These are phyloP conservation scores for Mortierella sp. DNA, from an alignment of 371 early-diverging fungal genomes.

Conservation along the genomic window DNA sequence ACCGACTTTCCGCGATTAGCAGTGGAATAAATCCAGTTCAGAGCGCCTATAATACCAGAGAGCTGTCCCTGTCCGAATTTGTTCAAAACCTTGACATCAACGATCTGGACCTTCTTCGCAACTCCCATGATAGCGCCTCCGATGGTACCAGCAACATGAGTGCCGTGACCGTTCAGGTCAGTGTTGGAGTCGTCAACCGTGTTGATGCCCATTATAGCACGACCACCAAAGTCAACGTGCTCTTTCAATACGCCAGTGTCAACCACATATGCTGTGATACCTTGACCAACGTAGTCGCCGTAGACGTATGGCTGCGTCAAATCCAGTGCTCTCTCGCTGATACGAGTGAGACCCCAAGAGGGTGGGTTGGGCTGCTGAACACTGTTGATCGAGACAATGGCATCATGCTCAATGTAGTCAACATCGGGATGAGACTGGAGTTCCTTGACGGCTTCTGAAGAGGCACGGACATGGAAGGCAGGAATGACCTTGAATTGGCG, in stretches of 20 bases:
- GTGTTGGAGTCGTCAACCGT: constrained; percentile 47
- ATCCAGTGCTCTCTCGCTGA: too few relatives aligned
- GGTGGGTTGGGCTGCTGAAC: too few relatives aligned
- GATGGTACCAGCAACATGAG: neutral
- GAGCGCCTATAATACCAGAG: neutral
- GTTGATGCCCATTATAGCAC: constrained; percentile 68
- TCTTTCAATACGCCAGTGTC: constrained; percentile 57
- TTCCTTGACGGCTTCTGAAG: too few relatives aligned
- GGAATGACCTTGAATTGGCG: too few relatives aligned
- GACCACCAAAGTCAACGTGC: constrained; percentile 65
- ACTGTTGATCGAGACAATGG: too few relatives aligned
- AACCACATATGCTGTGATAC: constrained; percentile 58
- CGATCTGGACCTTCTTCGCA: neutral
- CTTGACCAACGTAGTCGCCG: constrained; percentile 55
- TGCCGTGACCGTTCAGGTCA: neutral
- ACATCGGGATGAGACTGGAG: too few relatives aligned
- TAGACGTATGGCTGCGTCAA: too few relatives aligned
- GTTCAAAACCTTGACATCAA: neutral
- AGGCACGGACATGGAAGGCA: too few relatives aligned
- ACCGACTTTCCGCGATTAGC: neutral
- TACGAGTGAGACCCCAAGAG: constrained; percentile 5
- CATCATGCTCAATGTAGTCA: too few relatives aligned
- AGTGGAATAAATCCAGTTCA: neutral
- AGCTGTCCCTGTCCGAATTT: neutral
- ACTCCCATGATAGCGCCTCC: neutral